phyloP scores from a whole-genome alignment of 2,329 filamentous ascomycete genomes.

The Penicillium sp. region DNA sequence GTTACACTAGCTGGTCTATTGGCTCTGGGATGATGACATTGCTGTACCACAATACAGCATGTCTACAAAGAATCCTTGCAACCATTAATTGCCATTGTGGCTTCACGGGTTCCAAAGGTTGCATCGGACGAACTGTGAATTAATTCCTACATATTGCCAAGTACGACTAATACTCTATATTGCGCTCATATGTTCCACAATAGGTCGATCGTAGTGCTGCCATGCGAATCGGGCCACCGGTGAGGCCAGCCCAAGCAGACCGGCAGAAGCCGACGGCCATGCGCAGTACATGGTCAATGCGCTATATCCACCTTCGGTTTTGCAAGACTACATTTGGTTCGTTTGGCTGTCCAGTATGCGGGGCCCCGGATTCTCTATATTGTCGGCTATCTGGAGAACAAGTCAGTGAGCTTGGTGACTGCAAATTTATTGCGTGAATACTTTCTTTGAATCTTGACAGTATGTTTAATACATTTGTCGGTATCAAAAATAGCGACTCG shows the following conservation, averaged over 20 bases:
- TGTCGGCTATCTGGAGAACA: not conserved
- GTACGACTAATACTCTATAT: not conserved
- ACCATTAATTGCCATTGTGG: not conserved
- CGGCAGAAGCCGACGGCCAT: not conserved
- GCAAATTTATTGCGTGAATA: not conserved
- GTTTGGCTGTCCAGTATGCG: constrained; percentile 5
- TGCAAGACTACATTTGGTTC: not conserved
- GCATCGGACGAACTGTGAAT: not conserved
- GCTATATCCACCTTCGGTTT: not conserved
- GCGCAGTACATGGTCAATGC: constrained; percentile 14
- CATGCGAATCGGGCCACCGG: constrained; percentile 4
- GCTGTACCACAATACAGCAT: not conserved
- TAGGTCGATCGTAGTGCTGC: not conserved
- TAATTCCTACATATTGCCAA: not conserved
- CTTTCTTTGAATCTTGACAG: not conserved
- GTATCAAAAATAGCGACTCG: constrained; percentile 4
- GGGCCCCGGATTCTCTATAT: constrained; percentile 18
- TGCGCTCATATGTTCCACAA: not conserved
- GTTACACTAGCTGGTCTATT: not conserved
- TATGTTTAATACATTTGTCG: constrained; percentile 18
- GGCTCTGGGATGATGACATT: not conserved
- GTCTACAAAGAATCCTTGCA: not conserved
- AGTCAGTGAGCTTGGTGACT: not conserved
- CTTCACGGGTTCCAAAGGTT: constrained; percentile 6
- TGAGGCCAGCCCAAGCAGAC: not conserved